phyloP scores from a whole-genome alignment of 2,329 filamentous ascomycete species.

The Fusarium xyrophilum region DNA sequence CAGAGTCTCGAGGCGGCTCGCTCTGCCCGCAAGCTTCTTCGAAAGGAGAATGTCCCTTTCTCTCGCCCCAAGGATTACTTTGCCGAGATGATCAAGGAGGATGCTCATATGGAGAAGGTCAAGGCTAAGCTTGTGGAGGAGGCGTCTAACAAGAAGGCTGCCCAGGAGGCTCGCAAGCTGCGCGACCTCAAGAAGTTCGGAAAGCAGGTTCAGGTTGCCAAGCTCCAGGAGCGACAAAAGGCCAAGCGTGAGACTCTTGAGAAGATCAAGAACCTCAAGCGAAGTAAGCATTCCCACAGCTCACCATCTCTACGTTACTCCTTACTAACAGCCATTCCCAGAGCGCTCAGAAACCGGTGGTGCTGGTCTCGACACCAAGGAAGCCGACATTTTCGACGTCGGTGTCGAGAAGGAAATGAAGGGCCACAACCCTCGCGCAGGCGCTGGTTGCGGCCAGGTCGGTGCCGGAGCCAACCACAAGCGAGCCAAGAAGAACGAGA shows the following conservation, averaged over 20 bases:
- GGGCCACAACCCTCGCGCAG: slow-evolving; percentile 48
- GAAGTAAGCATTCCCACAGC: slow-evolving; percentile 70
- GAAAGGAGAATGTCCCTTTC: slow-evolving; percentile 84
- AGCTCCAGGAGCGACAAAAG: slow-evolving; percentile 92
- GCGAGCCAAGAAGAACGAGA: slow-evolving; percentile 91
- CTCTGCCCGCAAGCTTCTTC: slow-evolving; percentile 74
- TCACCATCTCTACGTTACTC: neutral
- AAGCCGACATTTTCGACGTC: slow-evolving; percentile 90
- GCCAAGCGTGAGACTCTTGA: slow-evolving; percentile 91
- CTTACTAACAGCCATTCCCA: slow-evolving; percentile 51
- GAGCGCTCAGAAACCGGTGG: slow-evolving; percentile 79
- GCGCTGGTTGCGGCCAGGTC: slow-evolving; percentile 48
- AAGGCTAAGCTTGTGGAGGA: slow-evolving; percentile 93
- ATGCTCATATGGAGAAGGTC: slow-evolving; percentile 97
- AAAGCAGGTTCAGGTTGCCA: slow-evolving; percentile 96
- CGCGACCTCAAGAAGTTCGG: slow-evolving; percentile 98
- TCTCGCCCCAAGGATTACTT: slow-evolving; percentile 94
- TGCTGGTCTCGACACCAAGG: slow-evolving; percentile 69
- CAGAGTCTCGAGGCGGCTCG: slow-evolving; percentile 83
- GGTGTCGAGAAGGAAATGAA: slow-evolving; percentile 74
- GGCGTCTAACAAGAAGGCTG: slow-evolving; percentile 89
- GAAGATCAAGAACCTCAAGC: slow-evolving; percentile 93
- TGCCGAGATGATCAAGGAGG: slow-evolving; percentile 98
- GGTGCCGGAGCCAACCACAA: slow-evolving; percentile 63
- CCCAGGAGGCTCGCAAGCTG: slow-evolving; percentile 88